phyloP scores from a whole-genome alignment of 257 asterid genomes.

The Nicotiana attenuata region DNA sequence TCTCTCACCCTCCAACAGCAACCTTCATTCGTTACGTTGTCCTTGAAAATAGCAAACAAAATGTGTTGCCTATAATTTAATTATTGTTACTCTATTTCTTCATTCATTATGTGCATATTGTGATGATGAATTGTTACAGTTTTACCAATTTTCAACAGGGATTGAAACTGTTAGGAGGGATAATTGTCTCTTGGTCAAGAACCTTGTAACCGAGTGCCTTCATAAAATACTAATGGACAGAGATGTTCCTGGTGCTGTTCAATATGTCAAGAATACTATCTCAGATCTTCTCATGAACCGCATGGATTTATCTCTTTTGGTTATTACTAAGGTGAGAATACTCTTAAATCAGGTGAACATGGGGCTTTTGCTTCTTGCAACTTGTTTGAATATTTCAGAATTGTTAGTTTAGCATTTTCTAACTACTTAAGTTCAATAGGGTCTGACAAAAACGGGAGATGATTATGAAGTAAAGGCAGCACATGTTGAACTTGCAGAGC shows the following conservation, averaged over 20 bases:
- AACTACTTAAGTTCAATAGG: conserved; percentile 35
- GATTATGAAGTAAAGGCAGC: conserved; percentile 98
- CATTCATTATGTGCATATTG: background rate
- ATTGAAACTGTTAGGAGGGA: conserved; percentile 98
- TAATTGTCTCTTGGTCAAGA: conserved; percentile 92
- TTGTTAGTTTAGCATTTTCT: conserved; percentile 6
- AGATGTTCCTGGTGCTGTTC: conserved; percentile 96
- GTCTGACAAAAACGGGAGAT: conserved; percentile 96
- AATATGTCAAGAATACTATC: conserved; percentile 82
- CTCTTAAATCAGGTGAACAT: background rate
- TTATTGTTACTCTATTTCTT: background rate
- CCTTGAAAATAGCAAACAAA: conserved; percentile 1
- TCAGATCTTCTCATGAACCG: conserved; percentile 98
- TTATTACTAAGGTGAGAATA: conserved; percentile 79
- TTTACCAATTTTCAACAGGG: conserved; percentile 40
- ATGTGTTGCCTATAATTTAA: background rate
- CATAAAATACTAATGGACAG: conserved; percentile 87
- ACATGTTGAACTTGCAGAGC: conserved; percentile 96
- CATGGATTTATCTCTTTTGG: conserved; percentile 95
- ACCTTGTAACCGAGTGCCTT: conserved; percentile 86
- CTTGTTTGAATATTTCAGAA: conserved; percentile 1
- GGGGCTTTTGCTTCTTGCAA: conserved; percentile 6
- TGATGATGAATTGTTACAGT: conserved; percentile 11
- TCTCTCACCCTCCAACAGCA: background rate
- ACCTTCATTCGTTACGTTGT: background rate